Percentiles rank a stretch among this genome's conserved stretches.
These are phyloP conservation scores for Echria macrotheca DNA, from an alignment of 495 filamentous ascomycete species.

Conservation along the genomic window DNA sequence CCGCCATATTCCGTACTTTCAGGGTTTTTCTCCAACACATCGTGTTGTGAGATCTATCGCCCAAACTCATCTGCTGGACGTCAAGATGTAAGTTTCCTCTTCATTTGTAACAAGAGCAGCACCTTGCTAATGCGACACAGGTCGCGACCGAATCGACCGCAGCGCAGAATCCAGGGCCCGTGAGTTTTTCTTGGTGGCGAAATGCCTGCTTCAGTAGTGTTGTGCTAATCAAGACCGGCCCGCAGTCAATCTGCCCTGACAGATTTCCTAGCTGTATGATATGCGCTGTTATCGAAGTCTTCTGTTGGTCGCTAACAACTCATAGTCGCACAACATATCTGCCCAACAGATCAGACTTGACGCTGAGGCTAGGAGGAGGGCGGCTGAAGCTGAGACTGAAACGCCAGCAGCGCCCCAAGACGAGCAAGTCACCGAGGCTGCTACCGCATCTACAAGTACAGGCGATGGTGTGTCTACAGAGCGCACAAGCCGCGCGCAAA, in stretches of 20 bases:
- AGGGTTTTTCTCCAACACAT: neutral
- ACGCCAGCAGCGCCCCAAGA: conserved; percentile 1
- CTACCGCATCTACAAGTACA: conserved; percentile 13
- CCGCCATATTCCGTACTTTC: neutral
- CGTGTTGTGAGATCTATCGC: too few relatives aligned
- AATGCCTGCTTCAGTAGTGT: neutral
- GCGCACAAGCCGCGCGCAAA: conserved; percentile 8
- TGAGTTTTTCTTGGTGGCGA: conserved; percentile 14
- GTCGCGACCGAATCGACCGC: conserved; percentile 16
- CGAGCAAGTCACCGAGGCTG: conserved; percentile 6
- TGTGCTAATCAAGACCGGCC: neutral
- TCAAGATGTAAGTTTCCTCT: conserved; percentile 2
- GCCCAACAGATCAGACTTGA: conserved; percentile 68
- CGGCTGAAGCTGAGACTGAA: conserved; percentile 38
- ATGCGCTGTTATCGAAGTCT: conserved; percentile 21
- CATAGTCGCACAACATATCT: conserved; percentile 81
- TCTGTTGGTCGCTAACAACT: neutral
- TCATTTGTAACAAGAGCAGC: neutral
- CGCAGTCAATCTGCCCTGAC: conserved; percentile 66
- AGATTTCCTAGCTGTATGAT: conserved; percentile 64
- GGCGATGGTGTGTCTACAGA: too few relatives aligned
- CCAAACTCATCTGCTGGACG: too few relatives aligned
- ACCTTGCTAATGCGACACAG: neutral
- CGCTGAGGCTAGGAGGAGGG: conserved; percentile 46
- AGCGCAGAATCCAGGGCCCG: conserved; percentile 31